phyloP scores from a whole-genome alignment of 345 rosid species.

The Eutrema heterophyllum region DNA sequence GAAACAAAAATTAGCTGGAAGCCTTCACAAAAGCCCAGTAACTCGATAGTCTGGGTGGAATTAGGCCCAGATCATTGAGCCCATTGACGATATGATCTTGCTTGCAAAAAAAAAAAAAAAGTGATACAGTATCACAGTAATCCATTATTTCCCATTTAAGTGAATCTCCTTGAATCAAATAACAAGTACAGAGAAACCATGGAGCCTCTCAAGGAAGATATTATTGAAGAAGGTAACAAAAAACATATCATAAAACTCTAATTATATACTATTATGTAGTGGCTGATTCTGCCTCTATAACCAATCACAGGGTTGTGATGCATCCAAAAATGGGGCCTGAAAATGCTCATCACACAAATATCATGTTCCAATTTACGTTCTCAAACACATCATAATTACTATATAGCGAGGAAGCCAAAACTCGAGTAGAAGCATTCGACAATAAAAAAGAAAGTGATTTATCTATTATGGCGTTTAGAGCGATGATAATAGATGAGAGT shows the following conservation, averaged over 20 bases:
- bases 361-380: conserved; percentile 6
- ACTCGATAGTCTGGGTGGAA: background rate
- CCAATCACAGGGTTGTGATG: conserved; percentile 3
- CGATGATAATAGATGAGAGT: conserved; percentile 21
- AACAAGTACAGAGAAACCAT: background rate
- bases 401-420: background rate
- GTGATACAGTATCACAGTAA: too few relatives aligned
- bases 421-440: background rate
- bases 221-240: background rate
- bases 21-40: background rate
- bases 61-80: background rate
- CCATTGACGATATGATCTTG: background rate
- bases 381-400: background rate
- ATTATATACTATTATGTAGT: background rate
- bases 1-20: background rate
- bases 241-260: background rate
- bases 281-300: background rate
- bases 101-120: background rate
- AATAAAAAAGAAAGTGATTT: background rate
- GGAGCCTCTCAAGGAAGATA: background rate
- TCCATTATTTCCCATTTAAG: background rate
- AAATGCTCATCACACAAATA: conserved; percentile 19
- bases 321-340: conserved; percentile 5
- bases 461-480: conserved; percentile 26
- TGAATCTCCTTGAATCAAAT: background rate